Conservation (phyloP, 441 rosid species). For the Brassica balearica region DNA sequence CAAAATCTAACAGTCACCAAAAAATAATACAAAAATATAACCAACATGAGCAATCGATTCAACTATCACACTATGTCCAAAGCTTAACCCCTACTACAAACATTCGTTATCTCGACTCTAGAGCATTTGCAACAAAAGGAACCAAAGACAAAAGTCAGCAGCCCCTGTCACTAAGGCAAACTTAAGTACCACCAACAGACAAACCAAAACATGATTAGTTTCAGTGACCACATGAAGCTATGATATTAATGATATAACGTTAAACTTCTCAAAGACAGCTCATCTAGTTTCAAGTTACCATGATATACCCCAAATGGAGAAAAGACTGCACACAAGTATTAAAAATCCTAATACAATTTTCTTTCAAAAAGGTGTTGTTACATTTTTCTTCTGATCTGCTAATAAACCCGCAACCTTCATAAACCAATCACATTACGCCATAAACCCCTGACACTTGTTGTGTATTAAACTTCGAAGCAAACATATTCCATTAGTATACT, state of each 20-base stretch:
- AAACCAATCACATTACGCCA: slow-evolving; percentile 4
- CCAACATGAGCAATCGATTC: background rate
- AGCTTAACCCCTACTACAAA: background rate
- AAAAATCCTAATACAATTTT: background rate
- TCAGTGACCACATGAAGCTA: slow-evolving; percentile 1
- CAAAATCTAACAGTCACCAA: slow-evolving; percentile 15
- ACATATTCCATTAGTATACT: background rate
- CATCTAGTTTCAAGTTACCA: slow-evolving; percentile 5
- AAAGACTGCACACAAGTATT: background rate
- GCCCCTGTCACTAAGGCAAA: background rate
- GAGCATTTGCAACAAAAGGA: no score
- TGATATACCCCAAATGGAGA: background rate
- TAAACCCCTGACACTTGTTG: background rate
- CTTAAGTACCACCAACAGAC: background rate
- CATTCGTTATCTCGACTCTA: no score
- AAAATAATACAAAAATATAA: background rate
- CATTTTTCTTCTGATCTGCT: background rate
- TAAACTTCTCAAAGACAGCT: background rate
- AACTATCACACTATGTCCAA: background rate
- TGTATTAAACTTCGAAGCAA: background rate
- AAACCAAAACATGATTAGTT: background rate
- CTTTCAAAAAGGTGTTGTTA: background rate
- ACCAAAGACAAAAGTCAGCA: background rate
- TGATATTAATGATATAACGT: background rate
- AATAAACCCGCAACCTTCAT: background rate